Evolutionary conservation across 75 land plant species (phyloP), one percentile per base, ranked within the genome.

Genomic region (Azolla pinnata): DNA sequence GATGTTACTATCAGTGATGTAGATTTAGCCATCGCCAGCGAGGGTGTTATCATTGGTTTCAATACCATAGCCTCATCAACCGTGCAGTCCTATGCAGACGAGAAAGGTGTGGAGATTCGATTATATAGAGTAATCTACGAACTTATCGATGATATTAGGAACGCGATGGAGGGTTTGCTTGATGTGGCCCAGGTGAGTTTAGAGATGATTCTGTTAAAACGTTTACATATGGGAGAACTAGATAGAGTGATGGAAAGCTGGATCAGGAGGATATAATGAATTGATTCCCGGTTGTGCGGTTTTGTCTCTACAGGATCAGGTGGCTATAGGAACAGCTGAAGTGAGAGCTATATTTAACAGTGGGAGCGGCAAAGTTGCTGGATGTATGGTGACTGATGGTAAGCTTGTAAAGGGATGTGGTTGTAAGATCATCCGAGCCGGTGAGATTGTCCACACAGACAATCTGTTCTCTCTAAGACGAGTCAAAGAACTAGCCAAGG

Each of bases 331-430:
- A 53, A 31, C 59, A 56, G 99, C 97, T 26, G 88, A 81, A 64
- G 91, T 95, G 14, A 77, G 87, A 72, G 99, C 96, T 26, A 67
- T 80, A 29, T 95, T 95, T 35, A 87, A 77, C 49, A 90, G 85
- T 74, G 97, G 99, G 42, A 95, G 99, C 70, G 91, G 97, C 45
- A 67, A 71, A 34, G 88, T 84, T 66, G 99, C 99, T 58, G 99
- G 99, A 29, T 95, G 96, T 64, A 95, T 90, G 91, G 88, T 95
- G 45, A 79, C 68, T 10, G 99, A 95, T 62, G 99, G 99, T 12
- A 95, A 95, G 56, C 28, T 89, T n/a, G 70, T 71, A 10, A 81
- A 86, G 70, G 88, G 76, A 5, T 95, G 88, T 72, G 91, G 88
- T 44, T 62, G 90, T 54, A 78, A 64, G 18, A 76, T 95, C 44